Base-by-base conservation (phyloP, 139 green algal species). In the Yamagishiella unicocca region DNA sequence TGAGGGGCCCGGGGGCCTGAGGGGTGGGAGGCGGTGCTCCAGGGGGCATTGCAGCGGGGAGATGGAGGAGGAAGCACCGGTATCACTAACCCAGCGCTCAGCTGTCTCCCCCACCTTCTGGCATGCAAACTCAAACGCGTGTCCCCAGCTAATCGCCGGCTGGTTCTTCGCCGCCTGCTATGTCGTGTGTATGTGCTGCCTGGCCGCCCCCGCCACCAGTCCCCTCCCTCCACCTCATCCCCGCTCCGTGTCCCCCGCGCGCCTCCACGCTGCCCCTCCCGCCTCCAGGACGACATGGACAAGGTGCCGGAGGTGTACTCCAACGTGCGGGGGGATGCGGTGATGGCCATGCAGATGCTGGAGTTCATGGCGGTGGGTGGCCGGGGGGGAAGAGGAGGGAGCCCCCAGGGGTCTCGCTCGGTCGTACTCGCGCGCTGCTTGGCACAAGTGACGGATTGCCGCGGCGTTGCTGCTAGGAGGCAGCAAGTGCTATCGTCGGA, bases 291-390 rank as follows among this genome's bases (percentile, higher is more conserved):
- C 50, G 66, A 87, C 45, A 33, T 87, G 46, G 68, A 87, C 37
- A 79, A 79, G 66, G 82, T 87, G 46, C 82, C 82, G 2, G 82
- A 87, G 67, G 82, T 87, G 46, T 87, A 81, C 67, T 81, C 82
- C 31, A 80, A 58, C 35, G 82, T 87, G 31, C 82, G 82, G n/a
- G 67, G 67, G 12, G 82, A 87, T 25, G 82, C 82, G 25, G 61
- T 87, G 9, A 80, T 71, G 46, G 82, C 82, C 8, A 79, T 87
- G 82, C 82, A 87, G 67, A 81, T 80, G 46, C 50, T 87, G 33
- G 82, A 87, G 68, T 81, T 87, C 45, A 87, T 81, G 17, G 50
- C 54, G 82, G 82, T 80, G 10, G 0, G 78, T 27, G 58, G n/a
- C 0, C 22, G 46, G 31, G 19, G 14, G 14, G 74, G 67, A 73